phyloP scores from a whole-genome alignment of 257 asterid genomes.

The Plantago elongata region DNA sequence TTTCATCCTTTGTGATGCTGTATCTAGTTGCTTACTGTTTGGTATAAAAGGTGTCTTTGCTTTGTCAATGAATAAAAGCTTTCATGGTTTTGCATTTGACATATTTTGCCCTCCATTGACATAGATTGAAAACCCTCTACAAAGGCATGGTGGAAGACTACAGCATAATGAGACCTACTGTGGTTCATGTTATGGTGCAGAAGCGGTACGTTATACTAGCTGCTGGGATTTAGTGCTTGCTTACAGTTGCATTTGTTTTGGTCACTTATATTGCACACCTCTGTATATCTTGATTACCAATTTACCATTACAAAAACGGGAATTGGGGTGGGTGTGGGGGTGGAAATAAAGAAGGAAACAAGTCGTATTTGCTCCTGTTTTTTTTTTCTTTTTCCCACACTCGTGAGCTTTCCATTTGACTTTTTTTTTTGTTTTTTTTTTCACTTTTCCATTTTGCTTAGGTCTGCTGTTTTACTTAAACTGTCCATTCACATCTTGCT shows the following conservation, averaged over 20 bases:
- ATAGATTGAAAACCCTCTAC: conserved; percentile 82
- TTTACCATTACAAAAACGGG: background rate
- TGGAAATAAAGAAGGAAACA: background rate
- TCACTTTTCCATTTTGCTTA: background rate
- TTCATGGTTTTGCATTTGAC: background rate
- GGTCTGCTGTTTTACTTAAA: background rate
- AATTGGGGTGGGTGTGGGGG: too few relatives aligned
- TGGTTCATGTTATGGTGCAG: conserved; percentile 97
- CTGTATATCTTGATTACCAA: conserved; percentile 3
- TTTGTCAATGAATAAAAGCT: background rate
- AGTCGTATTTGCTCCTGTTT: background rate
- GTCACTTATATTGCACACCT: conserved; percentile 10
- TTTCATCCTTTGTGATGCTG: conserved; percentile 18
- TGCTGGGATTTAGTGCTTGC: conserved; percentile 3
- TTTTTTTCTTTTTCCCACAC: background rate
- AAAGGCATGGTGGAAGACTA: conserved; percentile 95
- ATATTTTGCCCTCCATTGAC: conserved; percentile 3
- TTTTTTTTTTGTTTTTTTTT: background rate
- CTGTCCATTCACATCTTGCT: conserved; percentile 12
- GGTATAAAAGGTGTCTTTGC: background rate
- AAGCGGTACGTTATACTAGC: conserved; percentile 55
- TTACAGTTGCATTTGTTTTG: background rate
- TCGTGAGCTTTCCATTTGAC: background rate
- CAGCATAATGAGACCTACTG: conserved; percentile 97
- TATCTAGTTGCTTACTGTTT: conserved; percentile 14